Percentiles rank a stretch among this genome's conserved stretches.
phyloP scores from a whole-genome alignment of 768 basidiomycete species.

The Phallus indusiatus region DNA sequence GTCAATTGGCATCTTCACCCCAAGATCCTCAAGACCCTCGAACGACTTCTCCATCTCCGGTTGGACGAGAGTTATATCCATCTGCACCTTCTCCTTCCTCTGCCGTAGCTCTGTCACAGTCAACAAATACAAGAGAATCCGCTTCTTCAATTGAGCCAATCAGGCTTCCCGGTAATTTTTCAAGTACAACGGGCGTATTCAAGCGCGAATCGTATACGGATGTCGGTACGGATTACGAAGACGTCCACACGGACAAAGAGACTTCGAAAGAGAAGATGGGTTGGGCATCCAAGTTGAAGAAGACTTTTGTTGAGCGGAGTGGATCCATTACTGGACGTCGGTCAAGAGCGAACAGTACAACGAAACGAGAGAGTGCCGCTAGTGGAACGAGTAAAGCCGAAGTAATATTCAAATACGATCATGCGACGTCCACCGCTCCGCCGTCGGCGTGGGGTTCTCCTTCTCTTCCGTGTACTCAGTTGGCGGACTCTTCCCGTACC shows the following conservation, averaged over 20 bases:
- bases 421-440: neutral
- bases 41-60: neutral
- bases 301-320: constrained; percentile 51
- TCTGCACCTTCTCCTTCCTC: constrained; percentile 41
- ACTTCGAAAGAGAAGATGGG: constrained; percentile 40
- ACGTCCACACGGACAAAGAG: constrained; percentile 26
- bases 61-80: neutral
- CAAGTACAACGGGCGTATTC: constrained; percentile 26
- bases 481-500: neutral
- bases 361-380: constrained; percentile 63
- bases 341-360: constrained; percentile 71
- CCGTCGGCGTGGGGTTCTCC: constrained; percentile 7
- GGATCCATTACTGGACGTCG: constrained; percentile 62
- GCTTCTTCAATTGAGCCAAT: constrained; percentile 25
- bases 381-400: constrained; percentile 51
- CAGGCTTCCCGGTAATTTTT: constrained; percentile 40
- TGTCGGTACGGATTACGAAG: constrained; percentile 24
- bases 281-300: constrained; percentile 61
- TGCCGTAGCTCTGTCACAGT: constrained; percentile 34
- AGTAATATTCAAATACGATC: constrained; percentile 17
- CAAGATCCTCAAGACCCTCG: neutral
- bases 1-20: neutral
- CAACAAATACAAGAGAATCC: constrained; percentile 21
- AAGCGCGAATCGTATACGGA: constrained; percentile 31
- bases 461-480: neutral